These are phyloP conservation scores for Candida succiphila DNA, from an alignment of 805 yeast genomes.

Conservation along the genomic window DNA sequence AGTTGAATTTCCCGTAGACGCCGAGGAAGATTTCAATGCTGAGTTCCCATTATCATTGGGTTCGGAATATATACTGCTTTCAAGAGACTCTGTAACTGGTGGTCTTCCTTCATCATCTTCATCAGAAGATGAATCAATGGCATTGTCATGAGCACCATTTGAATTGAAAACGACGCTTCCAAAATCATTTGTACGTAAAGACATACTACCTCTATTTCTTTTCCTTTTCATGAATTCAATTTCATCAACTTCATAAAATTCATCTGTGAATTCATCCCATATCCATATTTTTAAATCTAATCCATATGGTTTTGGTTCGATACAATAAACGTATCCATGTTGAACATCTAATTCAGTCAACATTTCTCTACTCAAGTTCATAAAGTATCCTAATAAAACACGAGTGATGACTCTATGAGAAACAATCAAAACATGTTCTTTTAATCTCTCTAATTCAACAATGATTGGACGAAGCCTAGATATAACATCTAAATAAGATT, in stretches of 20 bases:
- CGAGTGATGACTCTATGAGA: conserved; percentile 26
- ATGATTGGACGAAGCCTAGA: conserved; percentile 24
- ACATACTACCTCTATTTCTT: conserved; percentile 19
- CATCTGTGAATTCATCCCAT: conserved; percentile 23
- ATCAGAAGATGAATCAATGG: background rate
- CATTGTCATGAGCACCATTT: background rate
- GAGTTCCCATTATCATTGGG: no score
- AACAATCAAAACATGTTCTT: conserved; percentile 24
- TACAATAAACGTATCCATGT: conserved; percentile 24
- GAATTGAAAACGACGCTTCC: conserved; percentile 1
- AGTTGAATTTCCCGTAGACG: no score
- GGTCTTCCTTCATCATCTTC: background rate
- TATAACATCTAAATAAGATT: conserved; percentile 26
- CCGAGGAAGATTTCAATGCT: no score
- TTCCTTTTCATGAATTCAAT: conserved; percentile 24
- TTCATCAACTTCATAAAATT: conserved; percentile 27
- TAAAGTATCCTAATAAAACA: conserved; percentile 25
- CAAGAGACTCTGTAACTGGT: no score
- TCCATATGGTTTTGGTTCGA: conserved; percentile 30
- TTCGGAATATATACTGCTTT: no score
- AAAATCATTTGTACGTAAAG: conserved; percentile 6
- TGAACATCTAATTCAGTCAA: conserved; percentile 27
- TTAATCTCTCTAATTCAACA: conserved; percentile 23
- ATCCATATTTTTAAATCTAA: conserved; percentile 27
- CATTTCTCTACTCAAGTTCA: conserved; percentile 26